Evolutionary conservation across 2,329 filamentous ascomycete genomes (phyloP), one percentile per base, ranked within the genome.

Genomic region (Myriosclerotinia curreyana): DNA sequence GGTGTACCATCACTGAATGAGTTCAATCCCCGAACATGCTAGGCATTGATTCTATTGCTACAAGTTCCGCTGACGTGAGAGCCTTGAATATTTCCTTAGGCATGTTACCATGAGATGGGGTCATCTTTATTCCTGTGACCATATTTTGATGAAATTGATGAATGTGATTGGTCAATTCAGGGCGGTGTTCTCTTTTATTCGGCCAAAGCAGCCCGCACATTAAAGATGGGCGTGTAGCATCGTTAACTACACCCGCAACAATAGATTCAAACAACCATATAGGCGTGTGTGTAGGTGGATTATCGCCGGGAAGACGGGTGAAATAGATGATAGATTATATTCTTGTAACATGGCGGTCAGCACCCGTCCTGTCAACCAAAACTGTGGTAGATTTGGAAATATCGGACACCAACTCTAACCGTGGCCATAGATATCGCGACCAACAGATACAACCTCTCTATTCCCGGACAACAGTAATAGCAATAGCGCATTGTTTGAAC

Each of bases 31-130:
- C 40, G 54, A 46, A 58, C n/a, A 40, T n/a, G 46, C 54, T 20
- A 55, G 52, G n/a, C 22, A 20, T 28, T 11, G 38, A 17, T 31
- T 31, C 28, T 31, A 38, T 11, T 1, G 36, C 12, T 55, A 42
- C 22, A 20, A 17, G 34, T 20, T 46, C 40, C 12, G 54, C 54
- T 58, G 54, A 58, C 54, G 54, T 58, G 54, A 46, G 54, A 58
- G 54, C 54, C 40, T 58, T 46, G 31, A 46, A 46, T 17, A 17
- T 15, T 36, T 31, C 28, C 25, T 46, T 8, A 58, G 54, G 40
- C 28, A 58, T 34, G 38, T n/a, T 34, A 56, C 28, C 28, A 31
- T 31, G 28, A 5, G 28, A 31, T 31, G 28, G 28, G 28, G 28
- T 31, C 28, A 31, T 31, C 28, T 31, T 31, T 31, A 31, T 31